phyloP scores from a whole-genome alignment of 306 rosid genomes.

The Parietaria judaica region DNA sequence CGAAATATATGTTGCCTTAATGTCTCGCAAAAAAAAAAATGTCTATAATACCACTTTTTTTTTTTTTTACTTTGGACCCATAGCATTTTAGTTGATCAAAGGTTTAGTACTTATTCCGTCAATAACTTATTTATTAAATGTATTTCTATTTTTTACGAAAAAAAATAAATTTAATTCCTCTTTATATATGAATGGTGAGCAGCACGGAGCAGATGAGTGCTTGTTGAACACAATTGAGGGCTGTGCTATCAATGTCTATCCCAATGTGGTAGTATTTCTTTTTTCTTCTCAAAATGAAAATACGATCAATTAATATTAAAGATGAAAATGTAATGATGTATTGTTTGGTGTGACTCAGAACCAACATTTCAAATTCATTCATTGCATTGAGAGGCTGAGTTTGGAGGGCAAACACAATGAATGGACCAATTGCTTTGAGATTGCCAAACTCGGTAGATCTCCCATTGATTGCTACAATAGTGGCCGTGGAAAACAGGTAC shows the following conservation, averaged over 20 bases:
- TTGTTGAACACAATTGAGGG: conserved; percentile 67
- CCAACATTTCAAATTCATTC: conserved; percentile 53
- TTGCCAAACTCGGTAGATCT: conserved; percentile 35
- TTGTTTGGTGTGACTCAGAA: conserved; percentile 27
- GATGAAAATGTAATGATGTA: background rate
- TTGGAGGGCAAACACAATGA: conserved; percentile 32
- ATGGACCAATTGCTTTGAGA: conserved; percentile 64
- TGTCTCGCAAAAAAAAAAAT: too few species aligned
- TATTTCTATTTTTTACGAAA: too few species aligned
- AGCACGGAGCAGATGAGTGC: conserved; percentile 94
- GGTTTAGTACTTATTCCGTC: too few species aligned
- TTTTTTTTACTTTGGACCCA: too few species aligned
- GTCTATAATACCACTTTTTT: too few species aligned
- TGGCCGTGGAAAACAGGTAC: conserved; percentile 60
- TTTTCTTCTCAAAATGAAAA: too few species aligned
- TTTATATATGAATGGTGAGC: conserved; percentile 6
- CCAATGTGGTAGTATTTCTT: conserved; percentile 46
- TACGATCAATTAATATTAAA: background rate
- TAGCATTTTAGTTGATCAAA: too few species aligned
- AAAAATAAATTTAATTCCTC: background rate
- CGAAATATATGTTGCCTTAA: too few species aligned
- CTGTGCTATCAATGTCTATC: conserved; percentile 61
- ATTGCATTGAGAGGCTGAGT: conserved; percentile 50
- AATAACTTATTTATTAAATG: too few species aligned
- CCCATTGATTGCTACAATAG: conserved; percentile 60